Base-by-base conservation (phyloP, 768 basidiomycete genomes). In the Termitomyces sp. region DNA sequence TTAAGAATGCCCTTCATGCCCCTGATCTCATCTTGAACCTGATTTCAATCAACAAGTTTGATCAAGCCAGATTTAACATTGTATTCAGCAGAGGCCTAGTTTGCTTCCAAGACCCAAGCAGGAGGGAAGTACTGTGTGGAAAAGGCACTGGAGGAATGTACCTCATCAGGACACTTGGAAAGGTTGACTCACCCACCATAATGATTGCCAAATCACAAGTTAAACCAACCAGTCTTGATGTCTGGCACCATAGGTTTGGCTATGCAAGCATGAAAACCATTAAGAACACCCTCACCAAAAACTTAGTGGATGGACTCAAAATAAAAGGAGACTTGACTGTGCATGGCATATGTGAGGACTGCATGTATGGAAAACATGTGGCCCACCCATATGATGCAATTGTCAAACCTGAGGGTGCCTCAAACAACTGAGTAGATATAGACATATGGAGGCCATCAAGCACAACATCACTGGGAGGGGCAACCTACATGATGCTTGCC, bases 221-320 rank as follows among this genome's bases (percentile, higher is more conserved):
- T 3, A 58, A 64, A 19, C 64, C 64, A 0, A 55, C 56, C 0
- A 59, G 61, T 47, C 27, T 70, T 44, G 63, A 58, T 1, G 61
- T 55, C 0, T 69, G 66, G 67, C 72, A 73, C 58, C 46, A 60
- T 4, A 44, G 64, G 1, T 55, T 73, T 41, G 61, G 58, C 0
- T 68, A 73, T 49, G 52, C 58, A 0, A 55, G 56, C 0, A 46
- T 57, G 0, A 44, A 57, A 5, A 23, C 54, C 0, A 61, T 73
- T 7, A 27, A 39, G 1, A 30, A 53, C 1, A 56, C 68, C 59
- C 28, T 52, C 3, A 49, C 21, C 5, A 54, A 57, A 43, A 44
- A 51, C 0, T 30, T 67, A 2, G 67, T 70, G 3, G 53, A 60
- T 21, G 66, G 68, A 4, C 52, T 73, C 1, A 32, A 60, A 0